Base-by-base conservation (phyloP, 208 protist species). In the Naegleria fowleri region DNA sequence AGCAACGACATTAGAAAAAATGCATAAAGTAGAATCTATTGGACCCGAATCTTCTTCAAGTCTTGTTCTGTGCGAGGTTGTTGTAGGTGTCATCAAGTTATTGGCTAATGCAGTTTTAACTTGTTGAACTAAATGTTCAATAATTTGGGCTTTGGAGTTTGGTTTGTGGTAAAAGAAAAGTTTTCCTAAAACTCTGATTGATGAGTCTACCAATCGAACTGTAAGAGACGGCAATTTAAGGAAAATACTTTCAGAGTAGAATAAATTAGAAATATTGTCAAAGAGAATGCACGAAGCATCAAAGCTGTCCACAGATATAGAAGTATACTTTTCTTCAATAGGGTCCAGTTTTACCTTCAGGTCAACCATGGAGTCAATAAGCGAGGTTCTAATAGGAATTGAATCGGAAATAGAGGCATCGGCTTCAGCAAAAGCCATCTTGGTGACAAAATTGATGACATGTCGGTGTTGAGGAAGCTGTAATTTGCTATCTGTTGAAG, bases 91-190 rank as follows among this genome's bases (percentile, higher is more conserved):
- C 6, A 79, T 79, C 6, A 79, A 36, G 16, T 29, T 79, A 36
- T 79, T 79, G 0, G 15, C 33, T 22, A n/a, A 40, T 7, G 29
- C 25, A 67, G 41, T 38, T 67, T 89, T 89, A 11, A 89, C 16
- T 55, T 67, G 48, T 38, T 29, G 11, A 38, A 89, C 36, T 41
- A 89, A 89, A 40, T 89, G 51, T n/a, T 89, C 86, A 67, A 89
- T 67, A 9, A 89, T 89, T 40, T 89, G 86, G 6, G 11, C 39
- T 29, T 89, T 89, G 0, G 48, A 67, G 15, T 52, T 55, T 38
- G n/a, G 29, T 40, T 89, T 89, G 36, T 89, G 86, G 40, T 89
- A 40, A n/a, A 9, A 11, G 25, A 89, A 89, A 40, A 89, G 39
- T 67, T 41, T 67, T 25, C 86, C 86, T 29, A 89, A 40, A 5